phyloP scores from a whole-genome alignment of 164 flowering plant species.

The Cinnamomum micranthum region DNA sequence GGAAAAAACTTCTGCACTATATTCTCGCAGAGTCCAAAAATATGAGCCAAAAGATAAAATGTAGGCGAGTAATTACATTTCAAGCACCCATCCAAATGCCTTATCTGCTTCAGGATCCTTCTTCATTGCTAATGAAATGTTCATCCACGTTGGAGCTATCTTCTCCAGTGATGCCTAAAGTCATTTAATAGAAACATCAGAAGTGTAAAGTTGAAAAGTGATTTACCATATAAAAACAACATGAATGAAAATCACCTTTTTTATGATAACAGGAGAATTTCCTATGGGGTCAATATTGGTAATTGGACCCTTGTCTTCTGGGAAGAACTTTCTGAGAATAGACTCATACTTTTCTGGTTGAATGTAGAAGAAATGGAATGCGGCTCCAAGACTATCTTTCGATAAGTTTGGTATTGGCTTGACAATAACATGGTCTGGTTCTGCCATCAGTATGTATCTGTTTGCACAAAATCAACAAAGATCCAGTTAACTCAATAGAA shows the following conservation, averaged over 20 bases:
- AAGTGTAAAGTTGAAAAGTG: conserved; percentile 2
- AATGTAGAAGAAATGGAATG: conserved; percentile 96
- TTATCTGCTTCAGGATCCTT: conserved; percentile 94
- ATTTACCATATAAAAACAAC: not conserved
- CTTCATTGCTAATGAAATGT: conserved; percentile 96
- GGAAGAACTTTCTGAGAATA: conserved; percentile 69
- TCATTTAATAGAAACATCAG: conserved; percentile 9
- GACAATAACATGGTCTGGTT: conserved; percentile 94
- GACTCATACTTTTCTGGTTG: conserved; percentile 89
- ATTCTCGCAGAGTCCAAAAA: not conserved
- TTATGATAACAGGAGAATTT: conserved; percentile 91
- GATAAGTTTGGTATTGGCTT: conserved; percentile 97
- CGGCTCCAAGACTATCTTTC: conserved; percentile 76
- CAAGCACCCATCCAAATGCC: conserved; percentile 99
- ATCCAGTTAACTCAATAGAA: not conserved
- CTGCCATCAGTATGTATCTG: conserved; percentile 94
- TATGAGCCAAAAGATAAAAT: not conserved
- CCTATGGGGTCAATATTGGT: conserved; percentile 92
- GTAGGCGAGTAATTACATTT: conserved; percentile 58
- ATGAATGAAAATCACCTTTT: conserved; percentile 45
- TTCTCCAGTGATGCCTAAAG: conserved; percentile 72
- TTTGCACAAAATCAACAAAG: conserved; percentile 11
- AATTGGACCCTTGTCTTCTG: conserved; percentile 81
- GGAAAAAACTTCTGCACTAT: no score
- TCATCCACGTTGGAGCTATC: conserved; percentile 99